Evolutionary conservation across 2,329 filamentous ascomycete species (phyloP), one percentile per base, ranked within the genome.

Genomic region (Penicillium occitanis): DNA sequence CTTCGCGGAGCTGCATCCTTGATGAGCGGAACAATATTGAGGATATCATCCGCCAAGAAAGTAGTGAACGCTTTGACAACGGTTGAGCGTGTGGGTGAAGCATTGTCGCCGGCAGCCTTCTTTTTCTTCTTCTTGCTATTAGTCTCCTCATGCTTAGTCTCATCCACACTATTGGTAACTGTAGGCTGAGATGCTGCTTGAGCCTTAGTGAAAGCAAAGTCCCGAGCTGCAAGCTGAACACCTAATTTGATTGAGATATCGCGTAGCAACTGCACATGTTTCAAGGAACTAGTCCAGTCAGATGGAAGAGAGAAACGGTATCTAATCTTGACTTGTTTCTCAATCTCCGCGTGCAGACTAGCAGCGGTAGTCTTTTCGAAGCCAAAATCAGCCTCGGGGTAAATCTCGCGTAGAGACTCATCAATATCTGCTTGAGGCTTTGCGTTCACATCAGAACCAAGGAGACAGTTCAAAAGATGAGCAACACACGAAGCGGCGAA

Each of bases 1-100:
- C 93, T 97, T 79, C 92, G 90, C 46, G 94, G 95, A 67, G 91
- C 90, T 3, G 95, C 95, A 76, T 99, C 93, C 84, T 98, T 98
- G 74, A 98, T 87, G 55, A 98, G 82, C 7, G 95, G 95, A n/a
- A 97, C 91, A 67, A 97, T 85, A 79, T 97, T 97, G 70, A 96
- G 80, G 69, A 99, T 86, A 72, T 99, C 93, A 68, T 97, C 93
- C 0, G 92, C 84, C 61, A 83, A 85, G 80, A 99, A 98, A 0
- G 91, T 93, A 67, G 78, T 77, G 68, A 77, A 84, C 70, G 71
- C 81, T 71, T 75, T 80, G 19, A 83, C 77, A 0, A 83, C 82
- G 13, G 74, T 67, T 14, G 71, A 69, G 55, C 72, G 80, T 65
- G 76, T 76, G 10, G 85, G 83, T 8, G 85, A 84, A 67, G 75